Conservation (phyloP, 2,329 filamentous ascomycete species). For the Pseudogymnoascus destructans region DNA sequence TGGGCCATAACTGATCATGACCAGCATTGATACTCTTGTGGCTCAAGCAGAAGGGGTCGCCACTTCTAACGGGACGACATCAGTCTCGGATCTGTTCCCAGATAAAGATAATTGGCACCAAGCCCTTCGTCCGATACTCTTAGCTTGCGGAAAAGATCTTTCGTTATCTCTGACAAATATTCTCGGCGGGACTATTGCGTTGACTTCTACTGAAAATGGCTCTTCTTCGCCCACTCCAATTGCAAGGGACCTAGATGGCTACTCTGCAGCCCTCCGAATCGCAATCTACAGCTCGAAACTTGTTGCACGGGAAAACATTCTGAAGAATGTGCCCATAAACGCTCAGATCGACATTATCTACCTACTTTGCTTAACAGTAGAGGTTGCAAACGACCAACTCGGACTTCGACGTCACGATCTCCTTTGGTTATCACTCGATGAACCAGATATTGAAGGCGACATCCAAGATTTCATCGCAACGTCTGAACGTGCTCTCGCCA, state of each 20-base stretch:
- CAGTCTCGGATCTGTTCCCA: slow-evolving; percentile 43
- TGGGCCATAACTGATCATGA: slow-evolving; percentile 15
- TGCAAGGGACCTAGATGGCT: slow-evolving; percentile 52
- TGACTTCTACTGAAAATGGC: slow-evolving; percentile 34
- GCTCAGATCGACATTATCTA: slow-evolving; percentile 39
- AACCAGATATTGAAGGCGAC: slow-evolving; percentile 23
- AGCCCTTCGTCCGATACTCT: slow-evolving; percentile 44
- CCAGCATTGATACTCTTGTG: slow-evolving; percentile 40
- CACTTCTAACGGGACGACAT: slow-evolving; percentile 24
- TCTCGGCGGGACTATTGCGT: slow-evolving; percentile 55
- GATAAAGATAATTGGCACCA: slow-evolving; percentile 49
- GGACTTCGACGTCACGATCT: slow-evolving; percentile 32
- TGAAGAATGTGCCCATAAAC: slow-evolving; percentile 30
- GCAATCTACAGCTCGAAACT: slow-evolving; percentile 55
- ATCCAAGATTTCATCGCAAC: slow-evolving; percentile 15
- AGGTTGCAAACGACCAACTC: slow-evolving; percentile 40
- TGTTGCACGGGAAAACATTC: slow-evolving; percentile 32
- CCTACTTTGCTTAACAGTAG: slow-evolving; percentile 36
- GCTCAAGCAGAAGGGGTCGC: slow-evolving; percentile 34
- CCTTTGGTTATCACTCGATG: slow-evolving; percentile 34
- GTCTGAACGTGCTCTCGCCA: slow-evolving; percentile 9
- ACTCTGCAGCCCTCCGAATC: slow-evolving; percentile 63
- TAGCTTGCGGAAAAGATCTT: slow-evolving; percentile 36
- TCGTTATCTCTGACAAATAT: slow-evolving; percentile 63
- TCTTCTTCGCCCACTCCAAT: slow-evolving; percentile 22